Percentiles rank a stretch among this genome's conserved stretches.
phyloP scores from a whole-genome alignment of 148 eudicot genomes.

The Talinum fruticosum region DNA sequence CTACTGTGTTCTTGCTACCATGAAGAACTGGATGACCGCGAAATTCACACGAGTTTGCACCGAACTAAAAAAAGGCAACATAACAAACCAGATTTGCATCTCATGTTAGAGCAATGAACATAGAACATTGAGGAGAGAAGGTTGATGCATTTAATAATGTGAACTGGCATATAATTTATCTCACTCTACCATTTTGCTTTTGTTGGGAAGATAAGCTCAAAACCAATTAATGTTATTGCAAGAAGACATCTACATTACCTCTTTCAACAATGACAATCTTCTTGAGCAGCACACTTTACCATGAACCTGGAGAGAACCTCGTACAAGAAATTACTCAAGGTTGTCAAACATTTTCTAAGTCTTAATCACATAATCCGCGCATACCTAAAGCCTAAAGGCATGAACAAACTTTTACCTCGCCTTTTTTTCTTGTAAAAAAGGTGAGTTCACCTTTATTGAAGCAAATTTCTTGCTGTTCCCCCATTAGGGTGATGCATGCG shows the following conservation, averaged over 20 bases:
- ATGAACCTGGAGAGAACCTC: constrained; percentile 20
- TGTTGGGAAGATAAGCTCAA: not conserved
- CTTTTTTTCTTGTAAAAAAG: too few species aligned
- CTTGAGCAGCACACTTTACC: constrained; percentile 19
- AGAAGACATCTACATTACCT: constrained; percentile 25
- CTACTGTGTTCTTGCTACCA: constrained; percentile 14
- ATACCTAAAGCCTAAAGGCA: too few species aligned
- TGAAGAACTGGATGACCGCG: constrained; percentile 39
- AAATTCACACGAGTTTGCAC: constrained; percentile 44
- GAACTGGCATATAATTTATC: not conserved
- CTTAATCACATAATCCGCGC: too few species aligned
- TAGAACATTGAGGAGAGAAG: not conserved
- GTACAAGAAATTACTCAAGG: constrained; percentile 13
- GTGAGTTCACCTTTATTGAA: too few species aligned
- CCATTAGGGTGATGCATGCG: too few species aligned
- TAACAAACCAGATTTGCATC: not conserved
- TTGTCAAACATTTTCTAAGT: too few species aligned
- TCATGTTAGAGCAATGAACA: not conserved
- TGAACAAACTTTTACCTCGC: too few species aligned
- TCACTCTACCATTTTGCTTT: not conserved
- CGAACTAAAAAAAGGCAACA: constrained; percentile 29
- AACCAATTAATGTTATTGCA: not conserved
- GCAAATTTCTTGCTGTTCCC: too few species aligned
- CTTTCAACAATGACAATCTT: constrained; percentile 21
- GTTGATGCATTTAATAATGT: not conserved